Conservation (phyloP, 371 early-diverging fungal species). For the Mortierella sp. region DNA sequence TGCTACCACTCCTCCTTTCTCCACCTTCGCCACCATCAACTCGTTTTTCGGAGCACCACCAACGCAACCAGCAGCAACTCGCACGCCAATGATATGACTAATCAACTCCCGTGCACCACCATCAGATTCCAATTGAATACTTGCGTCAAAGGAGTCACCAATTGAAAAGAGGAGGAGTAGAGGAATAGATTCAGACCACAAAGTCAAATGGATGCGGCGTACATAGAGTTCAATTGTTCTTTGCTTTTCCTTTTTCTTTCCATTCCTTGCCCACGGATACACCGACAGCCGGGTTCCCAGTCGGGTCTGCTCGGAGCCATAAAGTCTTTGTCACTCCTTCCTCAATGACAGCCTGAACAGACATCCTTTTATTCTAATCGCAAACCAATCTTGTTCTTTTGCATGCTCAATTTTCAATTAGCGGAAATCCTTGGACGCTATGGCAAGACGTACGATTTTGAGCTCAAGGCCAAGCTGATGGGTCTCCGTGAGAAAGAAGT, state of each 20-base stretch:
- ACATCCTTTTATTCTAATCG: neutral
- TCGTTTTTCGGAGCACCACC: no score
- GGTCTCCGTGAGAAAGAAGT: conserved; percentile 79
- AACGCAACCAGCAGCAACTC: no score
- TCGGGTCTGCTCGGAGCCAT: neutral
- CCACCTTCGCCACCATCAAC: neutral
- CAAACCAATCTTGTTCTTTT: neutral
- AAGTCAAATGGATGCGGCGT: neutral
- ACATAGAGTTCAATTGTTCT: conserved; percentile 9
- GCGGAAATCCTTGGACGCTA: conserved; percentile 73
- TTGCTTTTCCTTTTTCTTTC: neutral
- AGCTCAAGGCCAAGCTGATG: conserved; percentile 87
- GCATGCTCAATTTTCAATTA: no score
- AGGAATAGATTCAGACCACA: neutral
- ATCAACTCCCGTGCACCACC: no score
- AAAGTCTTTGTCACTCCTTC: neutral
- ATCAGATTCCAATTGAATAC: neutral
- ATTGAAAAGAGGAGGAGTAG: neutral
- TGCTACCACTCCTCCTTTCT: neutral
- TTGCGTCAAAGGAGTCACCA: conserved; percentile 4
- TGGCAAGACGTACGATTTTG: conserved; percentile 82
- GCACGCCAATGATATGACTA: no score
- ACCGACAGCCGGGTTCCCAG: neutral
- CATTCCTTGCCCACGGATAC: conserved; percentile 13
- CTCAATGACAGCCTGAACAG: neutral